phyloP scores from a whole-genome alignment of 495 filamentous ascomycete genomes.

The Aspergillus steynii region DNA sequence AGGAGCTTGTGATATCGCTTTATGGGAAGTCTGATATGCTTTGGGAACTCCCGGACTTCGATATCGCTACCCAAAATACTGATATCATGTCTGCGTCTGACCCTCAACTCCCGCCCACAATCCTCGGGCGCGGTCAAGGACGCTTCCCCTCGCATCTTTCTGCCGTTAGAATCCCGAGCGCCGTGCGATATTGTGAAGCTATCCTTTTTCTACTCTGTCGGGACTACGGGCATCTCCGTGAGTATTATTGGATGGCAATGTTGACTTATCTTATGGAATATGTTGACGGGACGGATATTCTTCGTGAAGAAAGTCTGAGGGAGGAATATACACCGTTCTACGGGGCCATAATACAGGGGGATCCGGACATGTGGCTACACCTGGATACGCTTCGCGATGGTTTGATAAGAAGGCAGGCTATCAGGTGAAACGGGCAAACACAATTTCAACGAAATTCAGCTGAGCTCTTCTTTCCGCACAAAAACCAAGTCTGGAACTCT shows the following conservation, averaged over 20 bases:
- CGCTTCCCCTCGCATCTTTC: conserved; percentile 17
- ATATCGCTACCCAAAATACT: conserved; percentile 2
- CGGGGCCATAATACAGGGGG: conserved; percentile 21
- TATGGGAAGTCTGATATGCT: conserved; percentile 26
- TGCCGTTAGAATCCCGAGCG: conserved; percentile 23
- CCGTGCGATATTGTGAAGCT: conserved; percentile 26
- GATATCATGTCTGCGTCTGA: conserved; percentile 22
- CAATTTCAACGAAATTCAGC: background rate
- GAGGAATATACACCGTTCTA: conserved; percentile 24
- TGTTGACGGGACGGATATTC: conserved; percentile 26
- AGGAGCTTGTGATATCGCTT: conserved; percentile 23
- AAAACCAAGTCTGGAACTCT: no score
- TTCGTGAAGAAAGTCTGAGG: conserved; percentile 21
- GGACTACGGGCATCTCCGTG: conserved; percentile 14
- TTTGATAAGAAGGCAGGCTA: conserved; percentile 7
- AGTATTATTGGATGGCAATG: conserved; percentile 27
- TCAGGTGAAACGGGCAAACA: background rate
- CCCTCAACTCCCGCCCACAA: conserved; percentile 19
- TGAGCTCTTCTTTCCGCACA: no score
- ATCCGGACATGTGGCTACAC: conserved; percentile 22
- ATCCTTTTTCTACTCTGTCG: conserved; percentile 29
- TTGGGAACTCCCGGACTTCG: conserved; percentile 23
- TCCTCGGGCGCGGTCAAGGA: conserved; percentile 25
- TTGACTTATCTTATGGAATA: conserved; percentile 28
- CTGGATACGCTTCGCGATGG: conserved; percentile 20